Conservation (phyloP, 106 monocot genomes). For the Dendrobium catenatum region DNA sequence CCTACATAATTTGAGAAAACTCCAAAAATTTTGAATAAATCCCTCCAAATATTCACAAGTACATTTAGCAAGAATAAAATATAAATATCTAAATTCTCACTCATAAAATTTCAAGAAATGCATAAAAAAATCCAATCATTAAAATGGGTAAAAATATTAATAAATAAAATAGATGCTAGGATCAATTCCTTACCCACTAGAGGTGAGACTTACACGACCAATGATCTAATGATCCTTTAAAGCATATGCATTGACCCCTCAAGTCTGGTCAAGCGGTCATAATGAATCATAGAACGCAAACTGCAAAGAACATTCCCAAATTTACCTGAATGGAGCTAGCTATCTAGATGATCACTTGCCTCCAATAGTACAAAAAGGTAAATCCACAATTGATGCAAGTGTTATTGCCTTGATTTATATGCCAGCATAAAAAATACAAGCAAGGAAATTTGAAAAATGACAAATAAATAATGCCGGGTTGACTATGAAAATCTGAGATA, state of each 20-base stretch:
- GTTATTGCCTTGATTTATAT: not conserved
- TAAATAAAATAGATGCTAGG: not conserved
- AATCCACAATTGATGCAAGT: not conserved
- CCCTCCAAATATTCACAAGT: not conserved
- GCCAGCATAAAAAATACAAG: not conserved
- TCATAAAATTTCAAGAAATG: not conserved
- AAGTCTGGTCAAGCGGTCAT: too few species aligned
- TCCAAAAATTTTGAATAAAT: not conserved
- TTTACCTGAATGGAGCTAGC: not conserved
- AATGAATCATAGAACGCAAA: not conserved
- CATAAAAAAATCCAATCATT: not conserved
- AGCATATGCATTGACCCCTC: not conserved
- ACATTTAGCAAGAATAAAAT: too few species aligned
- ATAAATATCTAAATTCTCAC: too few species aligned
- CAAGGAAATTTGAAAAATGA: not conserved
- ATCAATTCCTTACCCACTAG: not conserved
- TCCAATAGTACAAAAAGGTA: not conserved
- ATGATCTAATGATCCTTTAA: not conserved
- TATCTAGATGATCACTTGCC: not conserved
- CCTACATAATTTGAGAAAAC: not conserved
- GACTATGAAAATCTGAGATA: not conserved
- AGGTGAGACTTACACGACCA: not conserved
- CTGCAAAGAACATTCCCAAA: not conserved
- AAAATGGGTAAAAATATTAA: not conserved
- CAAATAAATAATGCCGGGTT: not conserved